phyloP scores from a whole-genome alignment of 2,329 filamentous ascomycete genomes.

The Alternaria consortialis region DNA sequence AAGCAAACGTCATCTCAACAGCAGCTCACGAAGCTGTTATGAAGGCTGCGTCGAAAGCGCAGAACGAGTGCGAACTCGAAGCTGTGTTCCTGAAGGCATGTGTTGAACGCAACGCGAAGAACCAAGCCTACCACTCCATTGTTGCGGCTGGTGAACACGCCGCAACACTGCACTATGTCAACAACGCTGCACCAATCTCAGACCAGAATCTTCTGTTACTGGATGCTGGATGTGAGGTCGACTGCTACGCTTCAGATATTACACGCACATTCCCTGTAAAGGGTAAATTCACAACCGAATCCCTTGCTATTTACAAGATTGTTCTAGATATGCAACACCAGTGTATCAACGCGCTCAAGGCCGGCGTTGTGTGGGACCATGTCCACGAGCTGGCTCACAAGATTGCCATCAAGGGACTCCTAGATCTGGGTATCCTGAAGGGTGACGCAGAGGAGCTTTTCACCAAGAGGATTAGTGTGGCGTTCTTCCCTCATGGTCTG shows the following conservation, averaged over 20 bases:
- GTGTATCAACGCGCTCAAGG: conserved; percentile 76
- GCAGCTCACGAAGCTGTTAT: conserved; percentile 79
- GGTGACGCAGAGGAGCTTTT: conserved; percentile 62
- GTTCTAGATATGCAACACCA: conserved; percentile 88
- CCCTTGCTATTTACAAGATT: conserved; percentile 73
- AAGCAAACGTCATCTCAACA: conserved; percentile 81
- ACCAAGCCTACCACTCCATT: conserved; percentile 89
- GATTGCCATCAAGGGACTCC: conserved; percentile 81
- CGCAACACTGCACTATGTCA: conserved; percentile 86
- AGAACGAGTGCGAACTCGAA: conserved; percentile 84
- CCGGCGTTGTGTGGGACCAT: conserved; percentile 80
- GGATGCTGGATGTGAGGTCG: conserved; percentile 74
- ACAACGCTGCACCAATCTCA: conserved; percentile 51
- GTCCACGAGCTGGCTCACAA: conserved; percentile 82
- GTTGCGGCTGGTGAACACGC: conserved; percentile 81
- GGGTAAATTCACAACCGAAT: conserved; percentile 59
- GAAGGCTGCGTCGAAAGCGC: conserved; percentile 66
- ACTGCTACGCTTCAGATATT: conserved; percentile 66
- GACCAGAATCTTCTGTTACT: conserved; percentile 82
- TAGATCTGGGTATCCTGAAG: conserved; percentile 77
- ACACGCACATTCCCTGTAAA: conserved; percentile 87
- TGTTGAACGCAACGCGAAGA: conserved; percentile 76
- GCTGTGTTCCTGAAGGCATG: conserved; percentile 80
- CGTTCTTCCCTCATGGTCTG: conserved; percentile 62
- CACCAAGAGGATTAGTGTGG: conserved; percentile 55